Percentiles rank a stretch among this genome's conserved stretches.
These are phyloP conservation scores for Hymenoscyphus salicellus DNA, from an alignment of 2,329 filamentous ascomycete species.

Conservation along the genomic window DNA sequence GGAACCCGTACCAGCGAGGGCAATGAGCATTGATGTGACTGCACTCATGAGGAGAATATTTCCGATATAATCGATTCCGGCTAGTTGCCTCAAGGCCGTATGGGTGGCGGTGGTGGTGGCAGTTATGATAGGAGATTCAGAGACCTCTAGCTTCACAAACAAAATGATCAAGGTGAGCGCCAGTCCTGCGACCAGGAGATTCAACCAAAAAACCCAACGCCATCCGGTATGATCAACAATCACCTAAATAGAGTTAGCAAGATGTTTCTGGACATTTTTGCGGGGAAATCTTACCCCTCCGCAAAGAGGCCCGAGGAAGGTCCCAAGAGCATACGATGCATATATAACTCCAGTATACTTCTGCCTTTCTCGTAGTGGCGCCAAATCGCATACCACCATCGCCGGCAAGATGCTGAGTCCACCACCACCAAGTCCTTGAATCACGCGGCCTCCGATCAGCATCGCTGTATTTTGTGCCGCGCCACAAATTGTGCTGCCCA, in stretches of 20 bases:
- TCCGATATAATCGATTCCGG: constrained; percentile 5
- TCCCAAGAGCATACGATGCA: neutral
- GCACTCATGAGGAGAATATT: constrained; percentile 1
- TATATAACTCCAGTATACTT: constrained; percentile 30
- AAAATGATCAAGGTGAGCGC: neutral
- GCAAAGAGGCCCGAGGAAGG: neutral
- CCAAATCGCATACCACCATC: constrained; percentile 49
- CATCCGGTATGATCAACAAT: constrained; percentile 4
- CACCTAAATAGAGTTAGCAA: neutral
- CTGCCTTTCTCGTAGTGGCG: constrained; percentile 46
- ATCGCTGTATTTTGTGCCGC: constrained; percentile 10
- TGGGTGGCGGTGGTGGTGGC: neutral
- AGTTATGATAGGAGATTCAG: neutral
- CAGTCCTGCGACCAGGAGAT: neutral
- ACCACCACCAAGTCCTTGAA: constrained; percentile 45
- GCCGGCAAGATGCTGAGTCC: constrained; percentile 45
- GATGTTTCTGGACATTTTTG: neutral
- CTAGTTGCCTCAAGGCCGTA: neutral
- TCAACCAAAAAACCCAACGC: constrained; percentile 7
- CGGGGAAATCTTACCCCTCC: constrained; percentile 2
- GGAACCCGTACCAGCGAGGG: neutral
- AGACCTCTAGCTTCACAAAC: neutral
- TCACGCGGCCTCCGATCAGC: constrained; percentile 12
- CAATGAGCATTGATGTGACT: constrained; percentile 3
- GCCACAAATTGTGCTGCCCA: constrained; percentile 13